phyloP scores from a whole-genome alignment of 1,284 basidiomycete species.

The Apiotrichum gracile region DNA sequence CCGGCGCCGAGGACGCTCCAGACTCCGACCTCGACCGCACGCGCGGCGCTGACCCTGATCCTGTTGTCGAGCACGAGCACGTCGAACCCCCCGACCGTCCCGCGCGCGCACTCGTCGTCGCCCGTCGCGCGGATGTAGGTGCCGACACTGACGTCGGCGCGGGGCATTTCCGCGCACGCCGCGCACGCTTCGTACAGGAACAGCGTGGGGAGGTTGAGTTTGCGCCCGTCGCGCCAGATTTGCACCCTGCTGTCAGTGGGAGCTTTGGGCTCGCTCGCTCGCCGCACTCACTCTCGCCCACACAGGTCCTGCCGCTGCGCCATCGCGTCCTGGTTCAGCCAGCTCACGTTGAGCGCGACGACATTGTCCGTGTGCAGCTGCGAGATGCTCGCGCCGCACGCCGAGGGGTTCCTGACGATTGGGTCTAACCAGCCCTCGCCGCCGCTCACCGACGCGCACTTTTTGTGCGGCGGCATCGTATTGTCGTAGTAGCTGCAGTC shows the following conservation, averaged over 20 bases:
- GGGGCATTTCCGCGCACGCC: constrained; percentile 9
- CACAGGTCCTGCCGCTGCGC: constrained; percentile 5
- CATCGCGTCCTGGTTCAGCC: constrained; percentile 8
- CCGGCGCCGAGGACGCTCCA: too few relatives aligned
- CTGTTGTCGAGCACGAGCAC: constrained; percentile 11
- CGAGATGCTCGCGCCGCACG: constrained; percentile 10
- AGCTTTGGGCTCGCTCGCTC: background rate
- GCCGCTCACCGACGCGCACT: constrained; percentile 4
- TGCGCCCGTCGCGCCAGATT: constrained; percentile 1
- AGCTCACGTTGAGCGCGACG: constrained; percentile 15
- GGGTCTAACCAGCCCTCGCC: constrained; percentile 7
- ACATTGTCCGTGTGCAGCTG: constrained; percentile 6
- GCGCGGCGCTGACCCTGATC: background rate
- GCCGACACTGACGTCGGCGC: constrained; percentile 11
- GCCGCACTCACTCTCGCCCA: constrained; percentile 18
- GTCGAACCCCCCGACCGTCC: constrained; percentile 12
- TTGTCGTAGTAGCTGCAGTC: constrained; percentile 18
- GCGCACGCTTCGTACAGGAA: constrained; percentile 19
- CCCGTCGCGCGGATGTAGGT: constrained; percentile 11
- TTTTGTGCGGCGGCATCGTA: background rate
- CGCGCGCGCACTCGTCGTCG: constrained; percentile 7
- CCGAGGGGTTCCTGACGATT: constrained; percentile 3
- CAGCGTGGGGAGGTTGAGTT: constrained; percentile 1
- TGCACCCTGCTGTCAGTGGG: constrained; percentile 6
- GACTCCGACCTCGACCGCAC: too few relatives aligned